phyloP scores from a whole-genome alignment of 2,329 filamentous ascomycete genomes.

The Ceratocystis colombiana region DNA sequence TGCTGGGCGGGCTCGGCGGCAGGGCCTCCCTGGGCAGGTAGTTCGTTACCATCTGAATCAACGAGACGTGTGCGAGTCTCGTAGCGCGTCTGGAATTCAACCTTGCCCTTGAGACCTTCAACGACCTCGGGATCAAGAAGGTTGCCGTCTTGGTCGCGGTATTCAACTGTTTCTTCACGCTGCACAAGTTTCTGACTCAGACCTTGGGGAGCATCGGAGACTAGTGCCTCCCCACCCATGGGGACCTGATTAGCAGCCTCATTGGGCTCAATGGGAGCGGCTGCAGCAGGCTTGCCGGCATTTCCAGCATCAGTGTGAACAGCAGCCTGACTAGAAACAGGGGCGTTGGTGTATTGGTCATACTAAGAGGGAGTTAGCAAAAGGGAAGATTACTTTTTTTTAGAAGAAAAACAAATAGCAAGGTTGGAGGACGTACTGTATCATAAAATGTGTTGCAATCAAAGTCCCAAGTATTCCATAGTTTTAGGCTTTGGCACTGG shows the following conservation, averaged over 20 bases:
- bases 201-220: slow-evolving; percentile 44
- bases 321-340: slow-evolving; percentile 27
- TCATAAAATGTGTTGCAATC: slow-evolving; percentile 91
- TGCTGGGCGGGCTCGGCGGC: slow-evolving; percentile 33
- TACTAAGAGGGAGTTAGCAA: slow-evolving; percentile 35
- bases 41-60: slow-evolving; percentile 67
- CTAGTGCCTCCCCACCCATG: slow-evolving; percentile 26
- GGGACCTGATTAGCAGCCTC: slow-evolving; percentile 27
- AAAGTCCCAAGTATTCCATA: slow-evolving; percentile 89
- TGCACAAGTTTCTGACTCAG: slow-evolving; percentile 40
- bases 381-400: too few species aligned
- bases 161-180: slow-evolving; percentile 77
- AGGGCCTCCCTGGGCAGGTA: slow-evolving; percentile 40
- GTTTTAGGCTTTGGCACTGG: slow-evolving; percentile 77
- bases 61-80: slow-evolving; percentile 86
- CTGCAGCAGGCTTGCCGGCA: slow-evolving; percentile 29
- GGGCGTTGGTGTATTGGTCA: slow-evolving; percentile 37
- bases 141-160: slow-evolving; percentile 89
- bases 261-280: slow-evolving; percentile 27
- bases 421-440: slow-evolving; percentile 49
- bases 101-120: slow-evolving; percentile 74
- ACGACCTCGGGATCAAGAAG: slow-evolving; percentile 76
- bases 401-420: too few species aligned
- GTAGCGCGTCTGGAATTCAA: slow-evolving; percentile 90
- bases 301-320: slow-evolving; percentile 16